phyloP scores from a whole-genome alignment of 192 early-diverging fungal genomes.

The Entomortierella beljakovae region DNA sequence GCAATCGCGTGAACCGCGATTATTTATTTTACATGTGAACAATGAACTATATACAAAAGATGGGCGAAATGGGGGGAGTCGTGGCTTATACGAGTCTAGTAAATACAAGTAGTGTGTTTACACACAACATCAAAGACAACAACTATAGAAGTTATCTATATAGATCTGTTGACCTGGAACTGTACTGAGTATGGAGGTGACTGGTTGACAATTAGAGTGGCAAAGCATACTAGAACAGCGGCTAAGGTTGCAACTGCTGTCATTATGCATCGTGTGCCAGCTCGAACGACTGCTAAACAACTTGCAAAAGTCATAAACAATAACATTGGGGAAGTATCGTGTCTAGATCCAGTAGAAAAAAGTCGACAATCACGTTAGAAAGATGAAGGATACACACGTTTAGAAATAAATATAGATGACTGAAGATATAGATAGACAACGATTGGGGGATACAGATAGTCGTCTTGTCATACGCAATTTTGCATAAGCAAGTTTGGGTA shows the following conservation, averaged over 20 bases:
- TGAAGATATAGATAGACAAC: background rate
- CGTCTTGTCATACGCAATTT: no score
- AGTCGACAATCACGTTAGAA: no score
- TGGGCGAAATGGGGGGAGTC: no score
- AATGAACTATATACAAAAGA: no score
- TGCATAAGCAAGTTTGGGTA: no score
- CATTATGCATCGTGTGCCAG: constrained; percentile 44
- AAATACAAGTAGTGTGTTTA: no score
- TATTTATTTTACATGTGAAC: no score
- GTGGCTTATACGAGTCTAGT: no score
- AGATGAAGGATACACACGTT: constrained; percentile 1
- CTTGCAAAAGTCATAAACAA: constrained; percentile 25
- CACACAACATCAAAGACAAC: no score
- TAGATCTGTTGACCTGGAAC: constrained; percentile 23
- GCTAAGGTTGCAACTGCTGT: constrained; percentile 26
- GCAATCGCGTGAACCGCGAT: no score
- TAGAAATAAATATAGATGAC: background rate
- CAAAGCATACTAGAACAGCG: constrained; percentile 44
- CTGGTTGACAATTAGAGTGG: constrained; percentile 30
- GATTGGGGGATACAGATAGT: no score
- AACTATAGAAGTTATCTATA: background rate
- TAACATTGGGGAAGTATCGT: constrained; percentile 30
- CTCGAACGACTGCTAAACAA: constrained; percentile 31
- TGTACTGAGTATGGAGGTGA: constrained; percentile 19
- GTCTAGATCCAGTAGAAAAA: constrained; percentile 6